A percentile compares a stretch with the other conserved stretches of the same genome.
Evolutionary conservation across 2,329 filamentous ascomycete genomes (phyloP).

Genomic region (Sphaerulina vaccinii): DNA sequence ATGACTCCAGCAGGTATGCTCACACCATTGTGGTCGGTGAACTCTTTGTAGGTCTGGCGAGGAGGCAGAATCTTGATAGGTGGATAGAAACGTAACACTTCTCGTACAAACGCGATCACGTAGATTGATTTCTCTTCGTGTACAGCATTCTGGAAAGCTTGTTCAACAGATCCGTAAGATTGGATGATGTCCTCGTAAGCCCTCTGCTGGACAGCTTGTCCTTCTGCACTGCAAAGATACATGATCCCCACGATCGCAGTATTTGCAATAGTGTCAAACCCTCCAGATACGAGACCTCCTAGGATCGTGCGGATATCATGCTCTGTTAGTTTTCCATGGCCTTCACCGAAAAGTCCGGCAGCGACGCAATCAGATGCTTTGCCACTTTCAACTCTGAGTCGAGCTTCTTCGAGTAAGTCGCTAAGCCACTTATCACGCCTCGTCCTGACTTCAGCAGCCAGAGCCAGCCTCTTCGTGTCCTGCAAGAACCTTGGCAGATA

Average conservation of each 20-base stretch:
- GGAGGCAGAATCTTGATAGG: conserved; percentile 6
- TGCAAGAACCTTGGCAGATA: background rate
- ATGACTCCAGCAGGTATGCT: conserved; percentile 1
- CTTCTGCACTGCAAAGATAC: conserved; percentile 4
- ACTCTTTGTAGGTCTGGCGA: conserved; percentile 6
- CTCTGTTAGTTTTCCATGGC: too few relatives aligned
- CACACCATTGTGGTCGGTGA: background rate
- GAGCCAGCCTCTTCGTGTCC: too few relatives aligned
- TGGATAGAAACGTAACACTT: conserved; percentile 5
- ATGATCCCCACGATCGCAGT: conserved; percentile 5
- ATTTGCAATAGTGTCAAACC: conserved; percentile 7
- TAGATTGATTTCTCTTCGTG: background rate
- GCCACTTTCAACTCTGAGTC: too few relatives aligned
- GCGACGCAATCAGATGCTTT: too few relatives aligned
- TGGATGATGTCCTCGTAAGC: background rate
- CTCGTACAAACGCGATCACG: conserved; percentile 1
- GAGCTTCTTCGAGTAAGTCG: too few relatives aligned
- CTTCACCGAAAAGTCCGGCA: too few relatives aligned
- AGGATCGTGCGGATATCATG: conserved; percentile 4
- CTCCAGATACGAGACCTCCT: conserved; percentile 8
- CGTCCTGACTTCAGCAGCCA: too few relatives aligned
- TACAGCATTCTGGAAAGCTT: background rate
- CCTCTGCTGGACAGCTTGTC: conserved; percentile 2
- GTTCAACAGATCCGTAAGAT: background rate
- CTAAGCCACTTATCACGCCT: too few relatives aligned